Base-by-base conservation (phyloP, 768 basidiomycete species). In the Leccinum fibrillosum region DNA sequence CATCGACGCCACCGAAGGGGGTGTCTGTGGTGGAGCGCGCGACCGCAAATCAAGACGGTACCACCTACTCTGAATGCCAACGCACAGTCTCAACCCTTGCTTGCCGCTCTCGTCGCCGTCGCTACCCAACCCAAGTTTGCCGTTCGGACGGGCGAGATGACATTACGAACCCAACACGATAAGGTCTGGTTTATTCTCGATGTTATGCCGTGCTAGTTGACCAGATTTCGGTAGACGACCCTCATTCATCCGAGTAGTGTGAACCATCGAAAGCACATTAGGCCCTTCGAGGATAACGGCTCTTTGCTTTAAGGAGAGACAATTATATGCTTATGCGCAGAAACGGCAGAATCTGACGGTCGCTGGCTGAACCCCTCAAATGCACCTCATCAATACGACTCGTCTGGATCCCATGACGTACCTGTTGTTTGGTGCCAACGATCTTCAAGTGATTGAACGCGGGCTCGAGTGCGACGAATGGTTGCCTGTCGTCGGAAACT, bases 111-210 rank as follows among this genome's bases (percentile, higher is more conserved):
- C 54, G 90, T 97, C 67, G 84, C 92, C 10, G 82, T 91, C 53
- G 92, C 92, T 0, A 84, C 84, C 2, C 92, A 95, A 66, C 94
- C 94, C 23, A 94, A 95, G 71, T 96, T 94, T 71, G 94, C 90
- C 3, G 81, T 96, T 54, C 78, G 89, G 53, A 85, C 83, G 6
- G 81, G 85, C 2, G 86, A 87, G 47, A 85, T 78, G 69, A 79
- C 78, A 6, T 83, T 83, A 58, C 80, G 92, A 47, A 96, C 94
- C 2, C 78, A 84, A 15, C 82, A 85, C 55, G 94, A 97, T 68
- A 94, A 90, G 84, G 94, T 94, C 79, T 59, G 28, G 61, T 44
- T 44, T 15, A 47, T 54, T 52, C 37, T 52, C 19, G 34, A 35
- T 34, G 19, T 39, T 30, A 60, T 50, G 58, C 45, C 55, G 34